Base-by-base conservation (phyloP, 1,284 basidiomycete species). In the Naganishia sp. region DNA sequence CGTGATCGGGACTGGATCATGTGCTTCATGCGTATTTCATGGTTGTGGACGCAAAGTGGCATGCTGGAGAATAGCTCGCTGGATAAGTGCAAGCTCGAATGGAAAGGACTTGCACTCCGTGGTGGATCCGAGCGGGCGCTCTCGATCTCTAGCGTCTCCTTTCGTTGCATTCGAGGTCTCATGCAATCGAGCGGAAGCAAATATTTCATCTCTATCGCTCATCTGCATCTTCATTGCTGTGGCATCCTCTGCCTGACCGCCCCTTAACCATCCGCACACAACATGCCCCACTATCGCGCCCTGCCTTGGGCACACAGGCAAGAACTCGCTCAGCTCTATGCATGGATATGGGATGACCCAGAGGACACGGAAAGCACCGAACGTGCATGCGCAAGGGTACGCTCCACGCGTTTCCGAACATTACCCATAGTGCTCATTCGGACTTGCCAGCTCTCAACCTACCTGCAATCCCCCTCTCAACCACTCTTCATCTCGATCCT, bases 301-400 rank as follows among this genome's bases (percentile, higher is more conserved):
- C 46, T 92, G 0, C 90, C 92, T 1, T 96, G 94, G 94, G 80
- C 86, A 5, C 84, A 84, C 55, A 77, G 87, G 13, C 75, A 81
- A 23, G 92, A 96, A 78, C 83, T 96, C 13, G 88, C 90, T 57
- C 85, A 91, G 74, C 81, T 96, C 7, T 94, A 88, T 77, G 83
- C 86, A 4, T 88, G 88, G 84, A 87, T 95, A 71, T 95, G 88
- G 74, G 76, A 83, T 4, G 88, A 91, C 66, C 84, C 87, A 65
- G 81, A 83, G 36, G 87, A 89, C 74, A 48, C 82, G 16, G 78
- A 81, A 10, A 76, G 87, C 5, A 88, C 87, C 74, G 74, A 77
- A 2, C 81, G 83, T 25, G 92, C 89, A 1, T 81, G 92, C 25
- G 84, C 89, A 67, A 83, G 89, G 73, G 92, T 92, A 71, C 71